Base-by-base conservation (phyloP, 1,284 basidiomycete species). In the Papiliotrema nemorosa region DNA sequence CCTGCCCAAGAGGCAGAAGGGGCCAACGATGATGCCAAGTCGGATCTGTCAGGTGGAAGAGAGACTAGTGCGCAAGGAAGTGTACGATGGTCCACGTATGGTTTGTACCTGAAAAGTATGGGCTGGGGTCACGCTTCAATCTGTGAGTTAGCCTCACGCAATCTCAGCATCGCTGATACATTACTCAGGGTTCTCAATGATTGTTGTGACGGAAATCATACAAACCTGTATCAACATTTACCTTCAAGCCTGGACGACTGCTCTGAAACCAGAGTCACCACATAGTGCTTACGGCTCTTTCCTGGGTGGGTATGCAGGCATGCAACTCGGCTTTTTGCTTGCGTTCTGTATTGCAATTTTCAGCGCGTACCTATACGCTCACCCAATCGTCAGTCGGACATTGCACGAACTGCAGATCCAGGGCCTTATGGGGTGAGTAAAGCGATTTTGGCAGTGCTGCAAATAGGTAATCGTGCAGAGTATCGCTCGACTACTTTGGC, bases 61-160 rank as follows among this genome's bases (percentile, higher is more conserved):
- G 29, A 39, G n/a, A 81, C 82, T 57, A 75, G 86, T 16, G 82
- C 84, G 51, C 77, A 77, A 1, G 86, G 86, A 3, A 78, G 80
- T 34, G 86, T 88, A 10, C 84, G 85, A 59, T 87, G 84, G 84
- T 66, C 69, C 1, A 82, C 87, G 44, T 90, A 90, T 41, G 24
- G 9, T 2, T 25, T 55, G 9, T 58, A 58, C 42, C 47, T 58
- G 20, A 43, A 35, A 21, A 36, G 35, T 1, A 58, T 58, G 57
- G 56, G 53, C 14, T 43, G 10, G 20, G 31, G 14, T 7, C 45
- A 42, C 3, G 44, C 55, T 21, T 18, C 27, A 13, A 14, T 51
- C 13, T 53, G 55, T 55, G 31, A 35, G 48, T 31, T 31, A 22
- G 4, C 20, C 12, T 21, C 44, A 22, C 42, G 42, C 16, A 20